These are phyloP conservation scores for Annulohypoxylon moriforme DNA, from an alignment of 495 filamentous ascomycete genomes.

Conservation along the genomic window DNA sequence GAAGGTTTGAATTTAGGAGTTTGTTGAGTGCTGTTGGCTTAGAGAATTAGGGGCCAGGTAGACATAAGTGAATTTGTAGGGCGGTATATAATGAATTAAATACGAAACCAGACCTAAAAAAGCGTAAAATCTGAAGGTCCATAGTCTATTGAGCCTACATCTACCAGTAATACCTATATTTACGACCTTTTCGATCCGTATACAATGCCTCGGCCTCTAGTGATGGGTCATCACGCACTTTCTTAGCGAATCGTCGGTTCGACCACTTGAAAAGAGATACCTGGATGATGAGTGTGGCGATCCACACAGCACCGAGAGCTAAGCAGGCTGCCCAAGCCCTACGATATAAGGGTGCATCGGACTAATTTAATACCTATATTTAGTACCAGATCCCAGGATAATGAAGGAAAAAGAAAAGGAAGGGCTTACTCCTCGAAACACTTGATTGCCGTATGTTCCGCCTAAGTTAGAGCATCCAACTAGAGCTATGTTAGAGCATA, in stretches of 20 bases:
- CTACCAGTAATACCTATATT: constrained; percentile 35
- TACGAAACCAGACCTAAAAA: not conserved
- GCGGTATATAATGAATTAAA: not conserved
- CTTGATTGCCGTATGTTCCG: constrained; percentile 36
- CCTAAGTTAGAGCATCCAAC: constrained; percentile 36
- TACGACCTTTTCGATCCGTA: constrained; percentile 29
- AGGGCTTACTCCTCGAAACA: constrained; percentile 36
- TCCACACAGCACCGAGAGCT: constrained; percentile 33
- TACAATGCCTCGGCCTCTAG: constrained; percentile 25
- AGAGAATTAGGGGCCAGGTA: too few relatives aligned
- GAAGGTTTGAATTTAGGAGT: too few relatives aligned
- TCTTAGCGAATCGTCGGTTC: constrained; percentile 27
- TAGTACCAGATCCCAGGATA: not conserved
- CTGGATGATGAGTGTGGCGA: constrained; percentile 25
- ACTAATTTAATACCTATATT: not conserved
- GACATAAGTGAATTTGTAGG: not conserved
- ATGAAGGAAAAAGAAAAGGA: not conserved
- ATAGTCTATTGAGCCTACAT: not conserved
- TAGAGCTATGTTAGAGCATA: constrained; percentile 13
- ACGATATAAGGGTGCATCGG: constrained; percentile 34
- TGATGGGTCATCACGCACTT: constrained; percentile 20
- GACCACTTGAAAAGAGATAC: constrained; percentile 32
- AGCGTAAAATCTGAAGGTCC: not conserved
- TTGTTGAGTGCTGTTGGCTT: too few relatives aligned
- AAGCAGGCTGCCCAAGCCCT: constrained; percentile 33